Evolutionary conservation across 179 eudicot species (phyloP), one percentile per base, ranked within the genome.

Genomic region (Actinidia chinensis): DNA sequence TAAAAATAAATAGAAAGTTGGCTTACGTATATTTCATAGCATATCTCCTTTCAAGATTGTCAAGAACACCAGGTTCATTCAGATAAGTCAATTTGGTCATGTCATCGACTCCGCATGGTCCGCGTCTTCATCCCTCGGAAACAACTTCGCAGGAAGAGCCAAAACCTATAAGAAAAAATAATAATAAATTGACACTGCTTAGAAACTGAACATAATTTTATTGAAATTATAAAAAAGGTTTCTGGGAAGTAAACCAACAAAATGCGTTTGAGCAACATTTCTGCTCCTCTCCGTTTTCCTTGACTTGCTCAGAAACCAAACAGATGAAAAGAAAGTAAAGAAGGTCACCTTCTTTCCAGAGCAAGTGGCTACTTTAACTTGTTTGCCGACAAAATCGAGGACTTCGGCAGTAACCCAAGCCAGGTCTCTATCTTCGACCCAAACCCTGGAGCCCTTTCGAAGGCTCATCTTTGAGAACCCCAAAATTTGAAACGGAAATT

Each of bases 31-130:
- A 96, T 94, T 84, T 87, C 95, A 87, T 94, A 11, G 87, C 88
- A 76, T 96, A 96, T 91, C 99, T 87, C 85, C 95, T 91, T 87
- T 89, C 91, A 66, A 96, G 83, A 85, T 96, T 96, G 81, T 96
- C 91, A 42, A 96, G 85, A 76, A 96, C 98, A 75, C 98, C 98
- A 3, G 98, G 98, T 84, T 96, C 98, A 82, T 96, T 96, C 87
- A 96, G 84, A 58, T 96, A 96, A 61, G 97, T 86, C 86, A 96
- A 84, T 82, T 92, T 96, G 56, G 99, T 96, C 99, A 96, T 96
- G 78, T 96, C 99, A 87, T 96, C 99, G 12, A 96, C 99, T 83
- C 99, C 99, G 7, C 97, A 82, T 87, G 91, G 79, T 96, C 99
- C 1, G 90, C 90, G 81, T 96, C 99, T 22, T 89, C 92, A 82